Base-by-base conservation (phyloP, 352 stramenopile genomes). In the Stephanocyclus meneghinianus region DNA sequence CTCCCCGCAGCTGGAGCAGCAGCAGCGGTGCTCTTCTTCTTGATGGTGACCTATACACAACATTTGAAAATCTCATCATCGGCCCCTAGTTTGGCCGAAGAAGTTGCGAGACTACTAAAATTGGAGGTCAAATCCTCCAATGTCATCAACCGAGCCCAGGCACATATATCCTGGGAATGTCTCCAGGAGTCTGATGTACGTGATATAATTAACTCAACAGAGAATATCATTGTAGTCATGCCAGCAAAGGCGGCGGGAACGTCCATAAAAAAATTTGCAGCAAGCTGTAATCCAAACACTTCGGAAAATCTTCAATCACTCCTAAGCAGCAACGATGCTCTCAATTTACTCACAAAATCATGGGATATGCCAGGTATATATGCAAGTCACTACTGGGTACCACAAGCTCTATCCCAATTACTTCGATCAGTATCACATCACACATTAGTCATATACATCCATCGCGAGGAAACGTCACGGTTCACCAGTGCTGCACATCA, bases 191-290 rank as follows among this genome's bases (percentile, higher is more conserved):
- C 53, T 18, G 26, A 45, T 35, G 40, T 69, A 44, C 61, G 44
- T 44, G 40, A 69, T 35, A 26, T 61, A 26, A 76, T 76, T 35
- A 9, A 15, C 26, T 60, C 40, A 0, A 62, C 68, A 9, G 55
- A 76, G 16, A 40, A 76, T 60, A n/a, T 76, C 7, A 67, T 76
- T 15, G 51, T 69, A 6, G 61, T 56, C 15, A 72, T 74, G 63
- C 72, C 72, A 47, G 62, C 72, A 8, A 80, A 80, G 59, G 72
- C 63, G 11, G 72, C 72, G 11, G 72, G 72, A 40, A 74, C 72
- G 48, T 60, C 72, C 2, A 32, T 80, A 15, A 68, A 80, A 42
- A 29, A 6, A 1, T 80, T 80, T 56, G 51, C 63, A 11, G 4
- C 48, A 64, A 15, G 35, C 30, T 78, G 71, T 44, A 74, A 73